phyloP scores from a whole-genome alignment of 805 yeast genomes.

The Starmerella scarabaei region DNA sequence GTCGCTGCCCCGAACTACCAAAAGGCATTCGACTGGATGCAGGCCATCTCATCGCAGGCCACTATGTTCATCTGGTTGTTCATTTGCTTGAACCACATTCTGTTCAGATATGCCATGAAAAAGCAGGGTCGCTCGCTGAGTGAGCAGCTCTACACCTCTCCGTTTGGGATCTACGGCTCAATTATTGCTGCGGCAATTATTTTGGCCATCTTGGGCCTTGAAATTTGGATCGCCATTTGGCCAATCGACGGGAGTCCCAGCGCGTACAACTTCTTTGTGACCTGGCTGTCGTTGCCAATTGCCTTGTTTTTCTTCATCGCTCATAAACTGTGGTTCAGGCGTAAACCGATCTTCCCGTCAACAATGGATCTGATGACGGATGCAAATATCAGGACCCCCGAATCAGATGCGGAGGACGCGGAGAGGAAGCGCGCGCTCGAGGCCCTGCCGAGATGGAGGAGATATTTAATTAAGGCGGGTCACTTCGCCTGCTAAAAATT shows the following conservation, averaged over 20 bases:
- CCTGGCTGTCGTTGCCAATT: conserved; percentile 38
- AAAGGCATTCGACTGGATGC: conserved; percentile 54
- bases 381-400: conserved; percentile 13
- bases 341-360: conserved; percentile 5
- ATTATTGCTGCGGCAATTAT: conserved; percentile 47
- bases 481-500: conserved; percentile 2
- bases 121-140: conserved; percentile 56
- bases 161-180: conserved; percentile 59
- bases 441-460: background rate
- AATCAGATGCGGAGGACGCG: conserved; percentile 1
- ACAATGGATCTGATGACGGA: conserved; percentile 15
- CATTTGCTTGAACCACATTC: conserved; percentile 50
- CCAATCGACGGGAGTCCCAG: conserved; percentile 39
- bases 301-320: conserved; percentile 12
- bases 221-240: conserved; percentile 70
- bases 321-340: conserved; percentile 15
- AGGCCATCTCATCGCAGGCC: conserved; percentile 61
- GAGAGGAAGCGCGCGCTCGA: background rate
- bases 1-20: conserved; percentile 41
- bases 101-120: conserved; percentile 50
- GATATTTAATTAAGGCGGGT: background rate
- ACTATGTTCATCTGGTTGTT: conserved; percentile 70
- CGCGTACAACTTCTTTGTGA: conserved; percentile 35
- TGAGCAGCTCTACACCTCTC: conserved; percentile 56
- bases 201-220: conserved; percentile 51